A percentile compares a stretch with the other conserved stretches of the same genome.
Evolutionary conservation across 192 early-diverging fungal species (phyloP).

Genomic region (Backusella macrospora): DNA sequence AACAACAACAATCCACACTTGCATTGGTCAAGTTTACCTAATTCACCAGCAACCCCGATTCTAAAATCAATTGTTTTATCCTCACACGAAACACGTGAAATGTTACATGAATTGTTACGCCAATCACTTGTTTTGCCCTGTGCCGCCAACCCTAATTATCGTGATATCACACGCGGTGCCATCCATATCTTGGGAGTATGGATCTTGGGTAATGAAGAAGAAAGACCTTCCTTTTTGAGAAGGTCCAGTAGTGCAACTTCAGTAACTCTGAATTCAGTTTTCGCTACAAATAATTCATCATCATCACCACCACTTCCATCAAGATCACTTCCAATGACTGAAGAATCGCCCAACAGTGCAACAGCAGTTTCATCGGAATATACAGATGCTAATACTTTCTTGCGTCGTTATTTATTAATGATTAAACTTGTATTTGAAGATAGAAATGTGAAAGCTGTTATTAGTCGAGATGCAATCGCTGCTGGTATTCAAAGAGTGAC

Average conservation of each 20-base stretch:
- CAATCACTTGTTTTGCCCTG: slow-evolving; percentile 71
- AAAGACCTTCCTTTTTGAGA: slow-evolving; percentile 68
- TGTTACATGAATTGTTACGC: slow-evolving; percentile 76
- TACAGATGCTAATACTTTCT: slow-evolving; percentile 58
- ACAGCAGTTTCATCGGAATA: slow-evolving; percentile 23
- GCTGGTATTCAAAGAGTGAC: slow-evolving; percentile 8
- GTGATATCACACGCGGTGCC: slow-evolving; percentile 66
- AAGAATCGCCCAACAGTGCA: background rate
- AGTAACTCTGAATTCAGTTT: slow-evolving; percentile 1
- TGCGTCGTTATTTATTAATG: slow-evolving; percentile 70
- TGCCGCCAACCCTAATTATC: slow-evolving; percentile 49
- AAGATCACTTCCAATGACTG: background rate
- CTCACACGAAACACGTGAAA: slow-evolving; percentile 64
- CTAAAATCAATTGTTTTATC: slow-evolving; percentile 61
- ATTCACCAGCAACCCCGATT: slow-evolving; percentile 62
- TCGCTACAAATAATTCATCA: slow-evolving; percentile 5
- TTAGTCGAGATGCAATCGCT: background rate
- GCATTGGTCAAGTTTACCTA: slow-evolving; percentile 23
- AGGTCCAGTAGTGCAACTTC: slow-evolving; percentile 18
- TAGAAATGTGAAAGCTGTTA: slow-evolving; percentile 37
- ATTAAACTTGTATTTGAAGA: slow-evolving; percentile 64
- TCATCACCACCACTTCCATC: slow-evolving; percentile 5
- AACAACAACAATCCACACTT: slow-evolving; percentile 45
- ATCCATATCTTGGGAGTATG: slow-evolving; percentile 69
- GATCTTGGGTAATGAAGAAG: slow-evolving; percentile 70